These are phyloP conservation scores for Prunella vulgaris DNA, from an alignment of 257 asterid species.

Conservation along the genomic window DNA sequence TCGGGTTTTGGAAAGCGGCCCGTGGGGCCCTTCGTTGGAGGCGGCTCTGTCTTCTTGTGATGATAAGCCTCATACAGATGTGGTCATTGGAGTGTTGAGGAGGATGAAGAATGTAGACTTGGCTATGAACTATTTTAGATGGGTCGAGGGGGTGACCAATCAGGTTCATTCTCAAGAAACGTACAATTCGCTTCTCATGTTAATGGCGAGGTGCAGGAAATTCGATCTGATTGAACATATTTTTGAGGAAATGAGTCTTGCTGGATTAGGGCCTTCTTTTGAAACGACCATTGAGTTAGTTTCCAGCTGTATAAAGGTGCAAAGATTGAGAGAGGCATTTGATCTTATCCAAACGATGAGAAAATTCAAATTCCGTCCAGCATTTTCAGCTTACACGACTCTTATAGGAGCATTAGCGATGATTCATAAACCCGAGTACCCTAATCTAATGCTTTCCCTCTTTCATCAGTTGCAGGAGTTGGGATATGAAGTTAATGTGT, in stretches of 20 bases:
- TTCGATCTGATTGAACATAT: slow-evolving; percentile 49
- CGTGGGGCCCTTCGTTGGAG: slow-evolving; percentile 80
- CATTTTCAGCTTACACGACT: slow-evolving; percentile 93
- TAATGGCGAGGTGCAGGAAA: slow-evolving; percentile 55
- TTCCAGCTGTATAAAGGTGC: slow-evolving; percentile 45
- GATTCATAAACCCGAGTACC: slow-evolving; percentile 45
- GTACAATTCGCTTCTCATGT: slow-evolving; percentile 68
- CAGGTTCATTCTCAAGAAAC: slow-evolving; percentile 60
- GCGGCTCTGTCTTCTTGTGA: slow-evolving; percentile 45
- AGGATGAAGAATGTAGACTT: slow-evolving; percentile 60
- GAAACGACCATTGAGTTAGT: slow-evolving; percentile 61
- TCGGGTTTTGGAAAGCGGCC: slow-evolving; percentile 50
- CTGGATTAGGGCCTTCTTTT: slow-evolving; percentile 66
- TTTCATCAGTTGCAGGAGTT: slow-evolving; percentile 87
- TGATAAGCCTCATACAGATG: slow-evolving; percentile 44
- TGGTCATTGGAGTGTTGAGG: slow-evolving; percentile 75
- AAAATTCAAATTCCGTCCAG: slow-evolving; percentile 74
- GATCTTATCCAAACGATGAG: slow-evolving; percentile 78
- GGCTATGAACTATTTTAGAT: slow-evolving; percentile 64
- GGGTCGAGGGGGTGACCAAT: slow-evolving; percentile 64
- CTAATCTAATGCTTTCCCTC: slow-evolving; percentile 75
- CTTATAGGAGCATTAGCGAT: slow-evolving; percentile 75
- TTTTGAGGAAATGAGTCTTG: slow-evolving; percentile 84
- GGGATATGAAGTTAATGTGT: slow-evolving; percentile 84
- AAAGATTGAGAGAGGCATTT: slow-evolving; percentile 55